Evolutionary conservation across 2,329 filamentous ascomycete genomes (phyloP).

Genomic region (Fusarium torreyae): DNA sequence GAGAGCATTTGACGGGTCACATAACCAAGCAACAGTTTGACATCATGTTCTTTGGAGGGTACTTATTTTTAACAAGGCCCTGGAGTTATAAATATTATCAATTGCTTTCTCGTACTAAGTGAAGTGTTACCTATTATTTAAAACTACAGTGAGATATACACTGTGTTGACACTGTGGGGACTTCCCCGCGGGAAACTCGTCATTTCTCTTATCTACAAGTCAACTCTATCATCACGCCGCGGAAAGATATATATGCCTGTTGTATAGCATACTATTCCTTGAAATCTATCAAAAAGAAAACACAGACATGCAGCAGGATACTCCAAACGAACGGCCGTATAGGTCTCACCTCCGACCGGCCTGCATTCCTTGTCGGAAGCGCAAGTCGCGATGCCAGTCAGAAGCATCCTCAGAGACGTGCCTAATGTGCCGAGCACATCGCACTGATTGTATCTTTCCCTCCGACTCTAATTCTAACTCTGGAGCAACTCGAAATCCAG

Average conservation of each 20-base stretch:
- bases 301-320: conserved; percentile 7
- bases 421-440: conserved; percentile 71
- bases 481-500: conserved; percentile 34
- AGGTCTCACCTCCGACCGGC: conserved; percentile 74
- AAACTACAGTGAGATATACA: neutral
- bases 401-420: conserved; percentile 68
- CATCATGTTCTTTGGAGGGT: too few species aligned
- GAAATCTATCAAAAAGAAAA: neutral
- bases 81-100: too few species aligned
- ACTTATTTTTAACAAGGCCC: neutral
- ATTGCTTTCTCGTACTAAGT: too few species aligned
- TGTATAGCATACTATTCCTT: neutral
- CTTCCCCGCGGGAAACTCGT: conserved; percentile 15
- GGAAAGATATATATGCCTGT: neutral
- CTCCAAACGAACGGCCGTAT: conserved; percentile 63
- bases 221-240: conserved; percentile 1
- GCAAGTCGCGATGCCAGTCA: conserved; percentile 74
- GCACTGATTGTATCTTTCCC: conserved; percentile 70
- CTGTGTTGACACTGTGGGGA: neutral
- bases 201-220: neutral
- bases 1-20: too few species aligned
- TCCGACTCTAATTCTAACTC: conserved; percentile 50
- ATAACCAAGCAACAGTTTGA: too few species aligned
- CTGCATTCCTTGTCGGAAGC: conserved; percentile 71
- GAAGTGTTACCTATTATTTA: too few species aligned